A percentile compares a stretch with the other conserved stretches of the same genome.
These are phyloP conservation scores for Sapria himalayana DNA, from an alignment of 345 rosid genomes.

Conservation along the genomic window DNA sequence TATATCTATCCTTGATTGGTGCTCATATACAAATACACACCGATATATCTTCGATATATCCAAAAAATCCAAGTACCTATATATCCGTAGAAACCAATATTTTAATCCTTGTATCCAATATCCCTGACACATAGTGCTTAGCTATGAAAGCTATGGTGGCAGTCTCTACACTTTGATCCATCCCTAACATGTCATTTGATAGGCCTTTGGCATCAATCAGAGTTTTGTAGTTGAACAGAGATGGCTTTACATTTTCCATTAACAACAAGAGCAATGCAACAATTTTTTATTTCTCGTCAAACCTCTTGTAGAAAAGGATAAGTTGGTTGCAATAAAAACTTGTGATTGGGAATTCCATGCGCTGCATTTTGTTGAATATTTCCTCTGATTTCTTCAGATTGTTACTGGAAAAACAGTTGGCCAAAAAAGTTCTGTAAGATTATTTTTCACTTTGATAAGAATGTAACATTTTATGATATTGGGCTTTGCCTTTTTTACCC, in stretches of 20 bases:
- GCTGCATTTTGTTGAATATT: conserved; percentile 73
- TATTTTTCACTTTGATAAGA: conserved; percentile 54
- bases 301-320: conserved; percentile 60
- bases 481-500: conserved; percentile 44
- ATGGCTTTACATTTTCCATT: conserved; percentile 71
- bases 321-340: conserved; percentile 77
- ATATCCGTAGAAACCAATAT: no score
- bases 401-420: conserved; percentile 27
- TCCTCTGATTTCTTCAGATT: conserved; percentile 48
- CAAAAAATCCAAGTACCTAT: no score
- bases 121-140: conserved; percentile 38
- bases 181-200: conserved; percentile 59
- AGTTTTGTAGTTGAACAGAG: conserved; percentile 46
- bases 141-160: conserved; percentile 29
- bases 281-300: conserved; percentile 68
- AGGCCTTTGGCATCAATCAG: conserved; percentile 61
- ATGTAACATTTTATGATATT: conserved; percentile 41
- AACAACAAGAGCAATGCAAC: conserved; percentile 73
- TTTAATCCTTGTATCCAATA: no score
- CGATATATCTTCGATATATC: no score
- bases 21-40: no score
- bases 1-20: no score
- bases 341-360: conserved; percentile 39
- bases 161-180: conserved; percentile 66
- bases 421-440: conserved; percentile 56